phyloP scores from a whole-genome alignment of 2,329 filamentous ascomycete genomes.

The Hirsutella thompsonii region DNA sequence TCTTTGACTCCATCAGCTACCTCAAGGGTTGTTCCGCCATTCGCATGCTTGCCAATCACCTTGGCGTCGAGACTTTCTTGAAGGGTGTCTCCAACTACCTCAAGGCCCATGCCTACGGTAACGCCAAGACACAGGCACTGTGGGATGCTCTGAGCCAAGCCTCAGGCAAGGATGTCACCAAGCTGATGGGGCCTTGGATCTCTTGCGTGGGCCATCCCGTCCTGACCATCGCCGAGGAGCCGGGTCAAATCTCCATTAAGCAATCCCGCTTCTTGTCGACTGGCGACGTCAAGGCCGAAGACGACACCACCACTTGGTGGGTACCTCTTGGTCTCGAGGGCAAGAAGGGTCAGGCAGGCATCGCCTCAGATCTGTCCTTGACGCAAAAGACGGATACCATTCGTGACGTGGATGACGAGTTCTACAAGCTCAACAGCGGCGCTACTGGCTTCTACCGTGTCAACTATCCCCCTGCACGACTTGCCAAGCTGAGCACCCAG shows the following conservation, averaged over 20 bases:
- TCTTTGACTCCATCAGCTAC: conserved; percentile 95
- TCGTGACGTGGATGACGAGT: conserved; percentile 58
- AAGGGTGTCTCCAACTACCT: conserved; percentile 84
- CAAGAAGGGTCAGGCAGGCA: conserved; percentile 49
- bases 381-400: conserved; percentile 68
- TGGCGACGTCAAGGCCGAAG: conserved; percentile 80
- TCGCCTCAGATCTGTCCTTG: conserved; percentile 50
- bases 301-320: conserved; percentile 93
- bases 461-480: conserved; percentile 76
- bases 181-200: conserved; percentile 91
- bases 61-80: conserved; percentile 79
- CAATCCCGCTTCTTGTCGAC: conserved; percentile 86
- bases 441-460: conserved; percentile 84
- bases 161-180: conserved; percentile 74
- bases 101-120: conserved; percentile 73
- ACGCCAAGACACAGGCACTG: conserved; percentile 83
- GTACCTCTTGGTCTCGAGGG: conserved; percentile 78
- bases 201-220: conserved; percentile 91
- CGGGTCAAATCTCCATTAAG: conserved; percentile 66
- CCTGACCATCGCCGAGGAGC: conserved; percentile 72
- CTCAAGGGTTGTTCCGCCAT: conserved; percentile 93
- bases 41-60: conserved; percentile 85
- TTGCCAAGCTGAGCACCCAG: conserved; percentile 67
- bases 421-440: conserved; percentile 90
- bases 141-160: conserved; percentile 82